Evolutionary conservation across 257 asterid genomes (phyloP), one percentile per base, ranked within the genome.

Genomic region (Lycium ferocissimum): DNA sequence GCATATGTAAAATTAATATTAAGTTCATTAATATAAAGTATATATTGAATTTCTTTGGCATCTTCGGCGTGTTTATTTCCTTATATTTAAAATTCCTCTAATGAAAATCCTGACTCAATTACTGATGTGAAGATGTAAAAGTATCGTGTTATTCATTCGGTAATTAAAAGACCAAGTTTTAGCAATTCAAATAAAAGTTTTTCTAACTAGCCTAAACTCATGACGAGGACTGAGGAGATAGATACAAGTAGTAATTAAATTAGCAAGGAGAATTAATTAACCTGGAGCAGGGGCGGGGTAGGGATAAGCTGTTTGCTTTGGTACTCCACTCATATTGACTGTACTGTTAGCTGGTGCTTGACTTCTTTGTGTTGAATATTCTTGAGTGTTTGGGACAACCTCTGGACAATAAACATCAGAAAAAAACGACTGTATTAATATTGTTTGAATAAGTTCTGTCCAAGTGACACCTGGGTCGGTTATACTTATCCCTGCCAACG

Each of bases 241-340:
- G 0, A 13, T 56, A n/a, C 65, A 58, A 58, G 26, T n/a, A 61
- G 13, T 61, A 26, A 26, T 26, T 26, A 9, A 62, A 20, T 62
- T 62, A 62, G 69, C 1, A 62, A 9, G 69, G n/a, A 10, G 3
- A 17, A 26, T 26, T 65, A 49, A 49, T 9, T 9, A 49, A 49
- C 54, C 54, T 49, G 54, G 75, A 93, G 94, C 98, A 88, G 89
- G 94, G 70, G 95, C 91, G 26, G 98, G 93, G 79, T 93, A 91
- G 8, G 98, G 97, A 86, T 94, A 90, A 53, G 93, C 92, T 85
- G 86, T 38, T 37, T 38, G 92, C 76, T 94, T 93, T 14, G 97
- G 93, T 33, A 88, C 87, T 40, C 90, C 95, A 84, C 84, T 93
- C 95, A 90, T 93, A 0, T 26, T 84, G 71, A 10, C 9, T 7